Conservation (phyloP, 495 filamentous ascomycete species). For the Penicillium flavigenum region DNA sequence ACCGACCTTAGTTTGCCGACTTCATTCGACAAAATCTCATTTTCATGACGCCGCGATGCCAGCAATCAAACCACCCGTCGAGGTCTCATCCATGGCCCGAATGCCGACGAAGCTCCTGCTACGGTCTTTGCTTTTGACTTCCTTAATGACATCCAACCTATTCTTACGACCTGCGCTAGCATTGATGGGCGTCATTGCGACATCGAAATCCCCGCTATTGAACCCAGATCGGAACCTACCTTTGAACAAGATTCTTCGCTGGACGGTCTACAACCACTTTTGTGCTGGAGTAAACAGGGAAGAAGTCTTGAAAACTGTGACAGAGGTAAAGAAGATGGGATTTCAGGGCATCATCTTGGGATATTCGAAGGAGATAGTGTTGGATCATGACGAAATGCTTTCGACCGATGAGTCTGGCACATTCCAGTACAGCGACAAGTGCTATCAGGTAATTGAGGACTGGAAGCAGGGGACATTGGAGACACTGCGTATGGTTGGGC, state of each 20-base stretch:
- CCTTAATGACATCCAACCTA: constrained; percentile 69
- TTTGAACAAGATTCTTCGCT: constrained; percentile 60
- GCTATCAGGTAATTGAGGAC: constrained; percentile 54
- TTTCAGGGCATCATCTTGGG: constrained; percentile 78
- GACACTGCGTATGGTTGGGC: constrained; percentile 62
- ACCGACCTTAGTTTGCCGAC: background rate
- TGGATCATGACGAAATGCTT: constrained; percentile 48
- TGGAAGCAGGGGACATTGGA: constrained; percentile 71
- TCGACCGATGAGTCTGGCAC: constrained; percentile 16
- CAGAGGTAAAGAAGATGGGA: constrained; percentile 62
- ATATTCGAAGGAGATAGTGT: constrained; percentile 73
- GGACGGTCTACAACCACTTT: constrained; percentile 82
- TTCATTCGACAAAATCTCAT: constrained; percentile 22
- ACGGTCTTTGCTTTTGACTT: constrained; percentile 71
- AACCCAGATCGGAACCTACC: constrained; percentile 59
- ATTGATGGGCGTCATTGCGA: constrained; percentile 60
- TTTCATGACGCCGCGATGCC: constrained; percentile 19
- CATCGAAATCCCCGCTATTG: constrained; percentile 57
- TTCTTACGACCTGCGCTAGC: constrained; percentile 64
- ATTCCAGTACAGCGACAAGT: constrained; percentile 21
- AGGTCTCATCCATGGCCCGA: constrained; percentile 56
- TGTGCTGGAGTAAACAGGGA: constrained; percentile 69
- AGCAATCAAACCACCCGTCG: constrained; percentile 11
- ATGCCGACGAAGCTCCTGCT: constrained; percentile 67
- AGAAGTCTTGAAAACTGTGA: constrained; percentile 62